These are phyloP conservation scores for Gentiana dahurica DNA, from an alignment of 257 asterid species.

Conservation along the genomic window DNA sequence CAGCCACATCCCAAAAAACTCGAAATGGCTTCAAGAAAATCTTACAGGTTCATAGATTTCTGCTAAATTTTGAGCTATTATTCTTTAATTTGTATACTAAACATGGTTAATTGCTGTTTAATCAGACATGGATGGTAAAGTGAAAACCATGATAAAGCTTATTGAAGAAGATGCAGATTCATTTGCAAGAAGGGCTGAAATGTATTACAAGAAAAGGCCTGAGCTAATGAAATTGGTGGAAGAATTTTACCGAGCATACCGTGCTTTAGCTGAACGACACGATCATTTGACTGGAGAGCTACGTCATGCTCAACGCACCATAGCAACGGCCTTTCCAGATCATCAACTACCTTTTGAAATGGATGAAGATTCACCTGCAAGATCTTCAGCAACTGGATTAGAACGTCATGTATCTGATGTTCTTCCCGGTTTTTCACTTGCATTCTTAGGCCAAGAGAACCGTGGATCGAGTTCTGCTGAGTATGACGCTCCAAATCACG, in stretches of 20 bases:
- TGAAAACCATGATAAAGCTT: slow-evolving; percentile 82
- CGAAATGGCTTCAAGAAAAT: slow-evolving; percentile 95
- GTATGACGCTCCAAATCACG: slow-evolving; percentile 14
- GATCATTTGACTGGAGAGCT: slow-evolving; percentile 87
- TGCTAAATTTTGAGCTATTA: too few species aligned
- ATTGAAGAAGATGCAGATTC: slow-evolving; percentile 97
- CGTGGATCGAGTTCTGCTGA: slow-evolving; percentile 15
- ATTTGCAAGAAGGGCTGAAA: slow-evolving; percentile 84
- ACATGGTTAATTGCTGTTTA: slow-evolving; percentile 3
- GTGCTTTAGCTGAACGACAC: slow-evolving; percentile 82
- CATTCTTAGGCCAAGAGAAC: slow-evolving; percentile 24
- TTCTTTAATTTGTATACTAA: neutral
- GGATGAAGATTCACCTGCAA: slow-evolving; percentile 49
- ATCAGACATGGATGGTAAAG: slow-evolving; percentile 86
- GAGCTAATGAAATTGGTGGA: slow-evolving; percentile 91
- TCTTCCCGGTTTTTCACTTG: slow-evolving; percentile 18
- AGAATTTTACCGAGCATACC: slow-evolving; percentile 88
- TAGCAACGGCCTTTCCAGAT: slow-evolving; percentile 76
- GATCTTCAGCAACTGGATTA: slow-evolving; percentile 9
- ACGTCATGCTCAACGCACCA: slow-evolving; percentile 68
- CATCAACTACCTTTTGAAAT: slow-evolving; percentile 45
- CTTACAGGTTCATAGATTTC: slow-evolving; percentile 43
- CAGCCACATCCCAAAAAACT: slow-evolving; percentile 92
- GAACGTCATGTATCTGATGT: slow-evolving; percentile 32
- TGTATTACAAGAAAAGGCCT: slow-evolving; percentile 91